Percentiles rank a stretch among this genome's conserved stretches.
Conservation (phyloP, 2,329 filamentous ascomycete species). For the Bertia moriformis region DNA sequence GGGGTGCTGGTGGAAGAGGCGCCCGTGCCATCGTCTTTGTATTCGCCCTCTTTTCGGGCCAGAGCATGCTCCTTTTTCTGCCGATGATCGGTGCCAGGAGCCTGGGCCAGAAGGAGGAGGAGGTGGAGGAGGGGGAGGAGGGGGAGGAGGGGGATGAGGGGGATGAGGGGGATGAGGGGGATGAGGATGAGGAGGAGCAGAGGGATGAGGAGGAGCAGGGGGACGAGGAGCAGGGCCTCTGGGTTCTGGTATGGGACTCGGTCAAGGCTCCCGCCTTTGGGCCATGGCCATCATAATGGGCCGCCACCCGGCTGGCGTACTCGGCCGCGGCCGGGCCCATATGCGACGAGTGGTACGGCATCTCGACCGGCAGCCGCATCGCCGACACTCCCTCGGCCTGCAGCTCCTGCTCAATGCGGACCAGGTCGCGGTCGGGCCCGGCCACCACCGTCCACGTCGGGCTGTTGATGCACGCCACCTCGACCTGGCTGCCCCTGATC, state of each 20-base stretch:
- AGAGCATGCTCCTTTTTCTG: too few species aligned
- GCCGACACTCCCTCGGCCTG: slow-evolving; percentile 14
- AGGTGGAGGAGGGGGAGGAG: too few species aligned
- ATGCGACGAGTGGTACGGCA: slow-evolving; percentile 28
- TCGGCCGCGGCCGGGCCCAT: slow-evolving; percentile 21
- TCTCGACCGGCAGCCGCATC: slow-evolving; percentile 18
- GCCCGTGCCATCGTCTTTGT: neutral
- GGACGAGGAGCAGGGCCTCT: slow-evolving; percentile 5
- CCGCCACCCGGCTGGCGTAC: too few species aligned
- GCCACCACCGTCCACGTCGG: slow-evolving; percentile 27
- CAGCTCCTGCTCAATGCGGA: slow-evolving; percentile 15
- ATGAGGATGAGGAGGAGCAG: too few species aligned
- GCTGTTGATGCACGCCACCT: slow-evolving; percentile 29
- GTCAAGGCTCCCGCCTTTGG: too few species aligned
- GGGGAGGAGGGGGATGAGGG: too few species aligned
- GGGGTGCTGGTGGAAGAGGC: too few species aligned
- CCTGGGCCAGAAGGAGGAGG: too few species aligned
- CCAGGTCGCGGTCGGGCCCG: slow-evolving; percentile 17
- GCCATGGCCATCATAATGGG: too few species aligned
- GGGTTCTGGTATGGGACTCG: neutral
- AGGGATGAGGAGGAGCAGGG: neutral
- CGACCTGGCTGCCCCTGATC: slow-evolving; percentile 8
- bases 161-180: too few species aligned
- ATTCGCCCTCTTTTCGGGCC: too few species aligned
- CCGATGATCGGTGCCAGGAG: too few species aligned